Evolutionary conservation across 768 basidiomycete genomes (phyloP), one percentile per base, ranked within the genome.

Genomic region (Macrocybe gigantea): DNA sequence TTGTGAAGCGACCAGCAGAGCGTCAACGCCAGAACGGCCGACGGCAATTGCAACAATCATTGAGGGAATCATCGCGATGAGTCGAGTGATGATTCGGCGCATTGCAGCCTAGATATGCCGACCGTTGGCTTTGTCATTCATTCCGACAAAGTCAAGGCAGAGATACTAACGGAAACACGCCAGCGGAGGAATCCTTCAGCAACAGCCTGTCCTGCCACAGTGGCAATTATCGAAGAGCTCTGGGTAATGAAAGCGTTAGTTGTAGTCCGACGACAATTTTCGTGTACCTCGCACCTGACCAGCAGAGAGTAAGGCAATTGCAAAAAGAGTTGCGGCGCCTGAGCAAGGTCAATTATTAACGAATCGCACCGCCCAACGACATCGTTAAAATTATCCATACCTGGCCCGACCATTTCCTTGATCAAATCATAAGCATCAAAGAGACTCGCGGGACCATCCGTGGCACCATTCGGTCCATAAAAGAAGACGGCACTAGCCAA

Each of bases 131-230:
- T 36, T 37, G 42, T 33, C 10, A 32, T 10, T 8, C 12, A 3
- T 13, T 11, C 11, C 11, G 10, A 34, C 14, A 9, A 34, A 13
- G 13, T 30, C 46, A 6, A 61, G 38, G 13, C 13, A 32, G 15
- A 29, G 60, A 41, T 33, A 59, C 71, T 53, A 58, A 88, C 86
- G 53, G 88, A 87, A 33, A 91, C 78, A 40, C 80, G 77, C 92
- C 92, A 95, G 44, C 79, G 80, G 46, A 95, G 73, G 64, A 93
- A 93, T 0, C 93, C 93, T 65, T 96, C 93, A 0, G 83, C 83
- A 35, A 97, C 85, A 14, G 89, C 85, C 64, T 96, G 93, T 0
- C 93, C 93, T 1, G 90, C 85, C 8, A 95, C 76, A 0, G 92
- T 96, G 7, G 90, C 93, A 3, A 95, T 85, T 43, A 96, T 77